A percentile compares a stretch with the other conserved stretches of the same genome.
These are phyloP conservation scores for Pseudonectria buxi DNA, from an alignment of 2,329 filamentous ascomycete species.

Conservation along the genomic window DNA sequence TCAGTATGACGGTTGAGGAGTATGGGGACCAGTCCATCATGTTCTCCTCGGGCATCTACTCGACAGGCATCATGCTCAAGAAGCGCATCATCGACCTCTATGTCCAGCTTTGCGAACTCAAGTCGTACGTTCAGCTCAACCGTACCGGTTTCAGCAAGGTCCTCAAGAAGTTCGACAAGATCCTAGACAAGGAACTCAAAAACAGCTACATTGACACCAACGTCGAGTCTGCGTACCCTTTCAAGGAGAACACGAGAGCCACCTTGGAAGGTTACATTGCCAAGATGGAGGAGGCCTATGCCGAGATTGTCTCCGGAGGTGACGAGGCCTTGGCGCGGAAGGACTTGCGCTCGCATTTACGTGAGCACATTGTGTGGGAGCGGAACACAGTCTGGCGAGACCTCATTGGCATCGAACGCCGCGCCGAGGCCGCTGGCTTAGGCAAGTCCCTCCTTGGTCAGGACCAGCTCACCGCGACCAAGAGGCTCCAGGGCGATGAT, in stretches of 20 bases:
- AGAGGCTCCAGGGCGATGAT: slow-evolving; percentile 80
- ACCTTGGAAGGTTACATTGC: slow-evolving; percentile 64
- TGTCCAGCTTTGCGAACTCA: slow-evolving; percentile 88
- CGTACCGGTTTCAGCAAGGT: slow-evolving; percentile 95
- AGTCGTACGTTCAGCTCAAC: slow-evolving; percentile 94
- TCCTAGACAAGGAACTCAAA: slow-evolving; percentile 74
- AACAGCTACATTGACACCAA: slow-evolving; percentile 64
- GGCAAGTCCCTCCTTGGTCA: slow-evolving; percentile 77
- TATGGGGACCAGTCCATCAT: slow-evolving; percentile 67
- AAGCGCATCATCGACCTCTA: slow-evolving; percentile 84
- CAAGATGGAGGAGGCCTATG: slow-evolving; percentile 73
- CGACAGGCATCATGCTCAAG: slow-evolving; percentile 77
- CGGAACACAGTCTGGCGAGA: slow-evolving; percentile 98
- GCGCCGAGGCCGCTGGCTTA: slow-evolving; percentile 88
- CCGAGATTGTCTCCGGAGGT: slow-evolving; percentile 73
- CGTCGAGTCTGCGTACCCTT: slow-evolving; percentile 76
- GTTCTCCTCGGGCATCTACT: slow-evolving; percentile 55
- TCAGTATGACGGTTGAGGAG: slow-evolving; percentile 67
- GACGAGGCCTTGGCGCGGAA: slow-evolving; percentile 71
- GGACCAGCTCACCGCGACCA: slow-evolving; percentile 59
- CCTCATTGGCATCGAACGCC: slow-evolving; percentile 95
- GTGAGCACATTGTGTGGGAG: slow-evolving; percentile 98
- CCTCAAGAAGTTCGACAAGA: slow-evolving; percentile 98
- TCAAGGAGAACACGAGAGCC: slow-evolving; percentile 65
- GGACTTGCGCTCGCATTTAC: slow-evolving; percentile 80